These are phyloP conservation scores for Chlorella sp. DNA, from an alignment of 139 green algal species.

Conservation along the genomic window DNA sequence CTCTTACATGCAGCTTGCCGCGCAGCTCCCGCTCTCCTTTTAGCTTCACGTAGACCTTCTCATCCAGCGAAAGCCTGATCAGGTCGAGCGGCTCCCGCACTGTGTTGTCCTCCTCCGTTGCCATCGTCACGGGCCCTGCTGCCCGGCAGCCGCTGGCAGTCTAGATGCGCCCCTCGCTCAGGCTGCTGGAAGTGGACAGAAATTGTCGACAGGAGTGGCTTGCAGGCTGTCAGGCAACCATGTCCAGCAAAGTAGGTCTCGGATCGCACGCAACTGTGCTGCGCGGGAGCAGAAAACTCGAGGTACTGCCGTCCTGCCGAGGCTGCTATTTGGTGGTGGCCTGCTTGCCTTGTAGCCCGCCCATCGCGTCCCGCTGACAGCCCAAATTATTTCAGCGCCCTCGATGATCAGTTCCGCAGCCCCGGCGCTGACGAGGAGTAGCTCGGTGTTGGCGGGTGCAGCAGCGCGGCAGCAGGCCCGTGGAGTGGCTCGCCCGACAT, in stretches of 20 bases:
- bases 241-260: no score
- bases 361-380: neutral
- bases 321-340: neutral
- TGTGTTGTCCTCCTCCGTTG: conserved; percentile 71
- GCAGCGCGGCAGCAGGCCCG: neutral
- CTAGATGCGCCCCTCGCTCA: no score
- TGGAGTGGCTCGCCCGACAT: neutral
- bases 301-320: neutral
- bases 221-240: no score
- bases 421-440: neutral
- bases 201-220: no score
- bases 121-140: conserved; percentile 11
- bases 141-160: no score
- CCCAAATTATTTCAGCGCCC: neutral
- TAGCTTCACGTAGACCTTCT: conserved; percentile 96
- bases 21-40: conserved; percentile 92
- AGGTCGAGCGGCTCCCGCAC: conserved; percentile 98
- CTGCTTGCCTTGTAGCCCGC: no score
- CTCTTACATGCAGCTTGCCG: conserved; percentile 90
- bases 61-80: conserved; percentile 92
- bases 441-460: neutral
- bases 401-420: neutral
- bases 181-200: no score
- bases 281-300: neutral
- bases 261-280: no score